A percentile compares a stretch with the other conserved stretches of the same genome.
phyloP scores from a whole-genome alignment of 2,329 filamentous ascomycete genomes.

The Aspergillus sp. region DNA sequence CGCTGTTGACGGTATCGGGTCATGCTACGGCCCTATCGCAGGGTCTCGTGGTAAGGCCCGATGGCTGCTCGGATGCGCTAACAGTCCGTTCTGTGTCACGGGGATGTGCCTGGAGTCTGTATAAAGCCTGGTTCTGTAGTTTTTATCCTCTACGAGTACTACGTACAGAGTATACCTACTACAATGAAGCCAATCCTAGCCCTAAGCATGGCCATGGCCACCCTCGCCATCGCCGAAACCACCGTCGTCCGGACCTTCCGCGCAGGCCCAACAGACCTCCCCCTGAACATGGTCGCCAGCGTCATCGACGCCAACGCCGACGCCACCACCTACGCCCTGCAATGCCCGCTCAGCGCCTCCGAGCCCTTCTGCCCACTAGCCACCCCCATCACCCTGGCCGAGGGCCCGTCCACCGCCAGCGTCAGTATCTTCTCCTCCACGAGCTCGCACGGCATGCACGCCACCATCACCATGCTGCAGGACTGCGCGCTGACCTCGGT shows the following conservation, averaged over 20 bases:
- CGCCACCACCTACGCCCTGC: slow-evolving; percentile 12
- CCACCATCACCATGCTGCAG: slow-evolving; percentile 3
- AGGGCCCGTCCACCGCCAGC: slow-evolving; percentile 14
- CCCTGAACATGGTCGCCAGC: slow-evolving; percentile 6
- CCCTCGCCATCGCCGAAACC: slow-evolving; percentile 2
- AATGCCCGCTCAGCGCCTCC: slow-evolving; percentile 3
- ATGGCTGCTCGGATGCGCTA: too few relatives aligned
- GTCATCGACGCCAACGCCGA: slow-evolving; percentile 9
- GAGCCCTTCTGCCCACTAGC: slow-evolving; percentile 3
- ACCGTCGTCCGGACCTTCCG: slow-evolving; percentile 10
- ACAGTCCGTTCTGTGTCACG: too few relatives aligned
- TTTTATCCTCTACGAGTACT: too few relatives aligned
- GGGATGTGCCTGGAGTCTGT: too few relatives aligned
- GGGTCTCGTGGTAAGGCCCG: too few relatives aligned
- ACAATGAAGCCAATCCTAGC: background rate
- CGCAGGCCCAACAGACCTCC: slow-evolving; percentile 3
- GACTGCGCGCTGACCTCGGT: slow-evolving; percentile 12
- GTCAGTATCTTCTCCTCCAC: slow-evolving; percentile 7
- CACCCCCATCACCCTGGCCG: slow-evolving; percentile 11
- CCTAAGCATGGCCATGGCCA: slow-evolving; percentile 1
- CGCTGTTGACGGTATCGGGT: too few relatives aligned
- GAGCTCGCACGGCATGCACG: slow-evolving; percentile 1
- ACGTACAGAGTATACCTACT: too few relatives aligned
- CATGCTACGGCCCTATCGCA: too few relatives aligned
- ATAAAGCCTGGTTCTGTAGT: too few relatives aligned